Base-by-base conservation (phyloP, 345 rosid genomes). In the Hibiscus mutabilis region DNA sequence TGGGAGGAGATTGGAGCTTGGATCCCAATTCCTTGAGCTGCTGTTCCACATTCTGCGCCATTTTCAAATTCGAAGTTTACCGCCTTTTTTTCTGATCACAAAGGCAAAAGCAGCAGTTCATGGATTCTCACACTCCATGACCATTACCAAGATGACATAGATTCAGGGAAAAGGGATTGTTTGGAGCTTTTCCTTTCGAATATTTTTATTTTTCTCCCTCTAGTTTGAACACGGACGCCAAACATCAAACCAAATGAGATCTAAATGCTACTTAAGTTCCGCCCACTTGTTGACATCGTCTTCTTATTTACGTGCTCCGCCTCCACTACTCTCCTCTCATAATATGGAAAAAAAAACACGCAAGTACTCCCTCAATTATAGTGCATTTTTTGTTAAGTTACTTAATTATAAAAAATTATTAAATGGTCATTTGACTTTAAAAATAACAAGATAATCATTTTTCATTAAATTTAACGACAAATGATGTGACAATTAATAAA, bases 21-120 rank as follows among this genome's bases (percentile, higher is more conserved):
- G 96, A 90, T 90, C 99, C 99, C 73, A 92, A 70, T 77, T 90
- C 97, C 82, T 73, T 82, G 59, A 95, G 82, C 83, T 81, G 90
- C 68, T 76, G 83, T 75, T 85, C 85, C 16, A 84, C 80, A 84
- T 86, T 88, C 56, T 77, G 83, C 3, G 85, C 88, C 99, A 91
- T 93, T 73, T 51, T 27, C 29, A 27, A 27, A 27, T 27, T 27
- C 29, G 2, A 27, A 31, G 35, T 31, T 3, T 31, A 31, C 4
- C 35, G 3, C 35, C 3, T 3, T 31, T 31, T 52, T 19, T 55
- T 49, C 33, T 57, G 49, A 67, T 67, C 40, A 76, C 55, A 60
- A 19, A 76, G 57, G 44, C 6, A 52, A 52, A 31, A 56, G 29
- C 40, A 76, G 70, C 68, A 31, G 33, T 29, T 22, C 21, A 15